Evolutionary conservation across 192 early-diverging fungal genomes (phyloP).

Genomic region (Lobosporangium transversale): DNA sequence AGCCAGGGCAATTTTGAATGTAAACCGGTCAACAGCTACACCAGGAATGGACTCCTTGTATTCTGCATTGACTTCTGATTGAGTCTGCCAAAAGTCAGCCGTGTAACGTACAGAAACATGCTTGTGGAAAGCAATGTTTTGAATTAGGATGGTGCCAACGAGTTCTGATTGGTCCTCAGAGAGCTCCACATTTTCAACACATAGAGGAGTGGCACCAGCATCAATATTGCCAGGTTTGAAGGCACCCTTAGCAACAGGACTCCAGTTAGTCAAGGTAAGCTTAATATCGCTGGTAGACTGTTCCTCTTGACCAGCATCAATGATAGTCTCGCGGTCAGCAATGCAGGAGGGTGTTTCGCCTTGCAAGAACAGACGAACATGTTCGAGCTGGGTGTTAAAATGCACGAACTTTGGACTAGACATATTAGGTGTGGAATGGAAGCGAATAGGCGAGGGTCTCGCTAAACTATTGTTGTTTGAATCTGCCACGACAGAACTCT

Average conservation of each 20-base stretch:
- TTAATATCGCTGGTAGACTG: conserved; percentile 36
- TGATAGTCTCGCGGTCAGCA: conserved; percentile 47
- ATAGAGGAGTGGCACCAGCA: conserved; percentile 55
- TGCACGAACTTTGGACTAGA: conserved; percentile 69
- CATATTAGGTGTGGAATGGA: conserved; percentile 52
- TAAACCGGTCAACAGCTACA: conserved; percentile 76
- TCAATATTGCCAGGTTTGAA: conserved; percentile 40
- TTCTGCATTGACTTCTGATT: conserved; percentile 69
- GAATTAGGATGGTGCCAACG: conserved; percentile 76
- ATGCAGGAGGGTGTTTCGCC: conserved; percentile 69
- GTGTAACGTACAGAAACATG: conserved; percentile 82
- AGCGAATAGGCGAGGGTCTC: conserved; percentile 34
- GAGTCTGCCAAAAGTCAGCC: conserved; percentile 82
- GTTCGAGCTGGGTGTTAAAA: conserved; percentile 74
- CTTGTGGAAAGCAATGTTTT: conserved; percentile 91
- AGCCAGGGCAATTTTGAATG: conserved; percentile 66
- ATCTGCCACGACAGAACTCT: conserved; percentile 3
- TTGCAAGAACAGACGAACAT: conserved; percentile 77
- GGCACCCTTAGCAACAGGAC: conserved; percentile 19
- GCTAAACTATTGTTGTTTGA: conserved; percentile 4
- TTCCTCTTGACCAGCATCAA: conserved; percentile 18
- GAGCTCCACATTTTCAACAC: conserved; percentile 65
- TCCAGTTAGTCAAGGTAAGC: conserved; percentile 54
- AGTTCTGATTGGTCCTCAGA: conserved; percentile 64
- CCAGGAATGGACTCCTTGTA: conserved; percentile 68